These are phyloP conservation scores for Plasmodium gonderi DNA, from an alignment of 169 alveolate genomes.

Conservation along the genomic window DNA sequence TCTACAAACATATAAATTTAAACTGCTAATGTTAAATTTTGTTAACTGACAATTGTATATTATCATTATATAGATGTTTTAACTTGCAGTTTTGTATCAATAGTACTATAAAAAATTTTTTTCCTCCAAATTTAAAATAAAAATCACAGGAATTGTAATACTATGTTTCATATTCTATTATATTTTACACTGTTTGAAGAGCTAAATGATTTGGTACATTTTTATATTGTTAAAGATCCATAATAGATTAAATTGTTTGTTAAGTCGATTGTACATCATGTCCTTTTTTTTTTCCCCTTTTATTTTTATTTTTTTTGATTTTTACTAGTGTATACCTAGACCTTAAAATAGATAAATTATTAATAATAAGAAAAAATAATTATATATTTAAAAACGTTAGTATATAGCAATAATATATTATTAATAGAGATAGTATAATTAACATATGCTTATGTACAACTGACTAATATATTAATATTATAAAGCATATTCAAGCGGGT, in stretches of 20 bases:
- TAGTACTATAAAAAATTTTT: not conserved
- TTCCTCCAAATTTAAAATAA: not conserved
- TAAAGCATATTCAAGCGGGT: too few relatives aligned
- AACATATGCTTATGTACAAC: too few relatives aligned
- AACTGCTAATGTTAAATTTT: not conserved
- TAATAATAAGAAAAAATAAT: too few relatives aligned
- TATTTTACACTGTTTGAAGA: not conserved
- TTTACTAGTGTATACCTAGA: too few relatives aligned
- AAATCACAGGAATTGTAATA: not conserved
- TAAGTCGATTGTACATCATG: not conserved
- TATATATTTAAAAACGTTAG: too few relatives aligned
- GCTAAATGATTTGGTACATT: not conserved
- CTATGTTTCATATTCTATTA: not conserved
- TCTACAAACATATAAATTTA: not conserved
- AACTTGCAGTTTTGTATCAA: not conserved
- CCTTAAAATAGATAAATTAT: too few relatives aligned
- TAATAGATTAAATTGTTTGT: not conserved
- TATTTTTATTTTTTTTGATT: not conserved
- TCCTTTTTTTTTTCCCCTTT: not conserved
- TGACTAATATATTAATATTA: too few relatives aligned
- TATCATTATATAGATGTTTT: not conserved
- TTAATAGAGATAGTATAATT: too few relatives aligned
- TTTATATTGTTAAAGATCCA: not conserved
- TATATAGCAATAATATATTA: too few relatives aligned
- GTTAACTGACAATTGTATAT: not conserved